Base-by-base conservation (phyloP, 78 protist genomes). In the Thecamonas trahens region DNA sequence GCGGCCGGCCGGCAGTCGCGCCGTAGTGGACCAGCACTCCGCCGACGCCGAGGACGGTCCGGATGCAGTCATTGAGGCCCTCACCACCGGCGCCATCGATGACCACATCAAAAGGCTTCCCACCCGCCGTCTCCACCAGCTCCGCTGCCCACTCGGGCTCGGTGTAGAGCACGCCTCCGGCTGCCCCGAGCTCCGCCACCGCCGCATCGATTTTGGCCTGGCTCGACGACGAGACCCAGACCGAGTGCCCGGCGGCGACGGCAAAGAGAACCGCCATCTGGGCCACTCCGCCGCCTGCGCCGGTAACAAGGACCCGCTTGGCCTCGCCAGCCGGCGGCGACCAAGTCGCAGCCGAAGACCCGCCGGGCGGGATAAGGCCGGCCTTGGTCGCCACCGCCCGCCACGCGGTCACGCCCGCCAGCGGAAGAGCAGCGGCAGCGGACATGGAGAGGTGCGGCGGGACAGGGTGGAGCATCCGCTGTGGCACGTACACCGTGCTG, bases 211-310 rank as follows among this genome's bases (percentile, higher is more conserved):
- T 13, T 34, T 64, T 64, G 28, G 6, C 55, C 11, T 40, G 57
- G 4, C 37, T 24, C 15, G 34, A 4, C 13, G 39, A 26, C 20
- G 70, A 45, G 54, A 64, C 70, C 35, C 20, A 64, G 24, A 64
- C 70, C 26, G 5, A 28, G 47, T 8, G 15, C n/a, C 70, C 70
- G 38, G 29, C 28, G 22, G 70, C 50, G 17, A 64, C 55, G 59
- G 55, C 70, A n/a, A 64, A 47, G 4, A 45, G 70, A 31, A 64
- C 24, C 29, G 70, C 70, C 4, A 47, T 17, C 40, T 45, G 6
- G 22, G 70, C 70, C 35, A 64, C 70, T 3, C 70, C 70, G 17
- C 70, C 70, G 28, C 70, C 70, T 2, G 45, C 20, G 20, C 70
- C 70, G 15, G 70, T 64, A 1, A 64, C 55, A 37, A 64, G 37